These are phyloP conservation scores for Gentiana dahurica DNA, from an alignment of 257 asterid species.

Conservation along the genomic window DNA sequence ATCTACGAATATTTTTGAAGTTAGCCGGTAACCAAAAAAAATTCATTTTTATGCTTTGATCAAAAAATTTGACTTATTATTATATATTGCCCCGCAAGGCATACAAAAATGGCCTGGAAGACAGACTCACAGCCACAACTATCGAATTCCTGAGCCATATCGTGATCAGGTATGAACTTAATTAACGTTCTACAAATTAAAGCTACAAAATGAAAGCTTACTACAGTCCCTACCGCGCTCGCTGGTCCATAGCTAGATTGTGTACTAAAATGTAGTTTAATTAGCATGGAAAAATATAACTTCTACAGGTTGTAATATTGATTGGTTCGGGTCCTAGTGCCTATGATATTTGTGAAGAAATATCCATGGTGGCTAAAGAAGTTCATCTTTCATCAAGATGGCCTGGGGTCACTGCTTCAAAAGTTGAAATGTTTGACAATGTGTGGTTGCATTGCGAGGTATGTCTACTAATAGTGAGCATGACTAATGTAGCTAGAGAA, in stretches of 20 bases:
- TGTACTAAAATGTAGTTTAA: too few species aligned
- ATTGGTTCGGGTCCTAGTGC: conserved; percentile 55
- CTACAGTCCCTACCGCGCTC: too few species aligned
- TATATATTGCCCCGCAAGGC: conserved; percentile 14
- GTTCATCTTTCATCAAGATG: conserved; percentile 50
- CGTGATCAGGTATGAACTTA: conserved; percentile 26
- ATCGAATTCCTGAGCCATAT: conserved; percentile 41
- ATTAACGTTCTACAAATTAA: background rate
- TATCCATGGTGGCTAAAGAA: conserved; percentile 34
- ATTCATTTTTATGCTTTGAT: too few species aligned
- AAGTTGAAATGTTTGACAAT: conserved; percentile 12
- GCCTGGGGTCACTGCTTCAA: conserved; percentile 9
- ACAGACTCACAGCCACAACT: conserved; percentile 55
- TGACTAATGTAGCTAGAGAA: too few species aligned
- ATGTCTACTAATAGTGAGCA: background rate
- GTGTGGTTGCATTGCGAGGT: conserved; percentile 17
- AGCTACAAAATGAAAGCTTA: background rate
- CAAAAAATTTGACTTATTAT: too few species aligned
- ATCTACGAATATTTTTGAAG: too few species aligned
- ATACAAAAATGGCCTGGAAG: conserved; percentile 47
- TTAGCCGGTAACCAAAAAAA: too few species aligned
- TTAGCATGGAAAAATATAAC: too few species aligned
- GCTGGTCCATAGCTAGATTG: too few species aligned
- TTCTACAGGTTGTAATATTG: conserved; percentile 38
- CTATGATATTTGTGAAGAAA: conserved; percentile 34